Evolutionary conservation across 306 rosid genomes (phyloP), one percentile per base, ranked within the genome.

Genomic region (Echinosophora koreensis): DNA sequence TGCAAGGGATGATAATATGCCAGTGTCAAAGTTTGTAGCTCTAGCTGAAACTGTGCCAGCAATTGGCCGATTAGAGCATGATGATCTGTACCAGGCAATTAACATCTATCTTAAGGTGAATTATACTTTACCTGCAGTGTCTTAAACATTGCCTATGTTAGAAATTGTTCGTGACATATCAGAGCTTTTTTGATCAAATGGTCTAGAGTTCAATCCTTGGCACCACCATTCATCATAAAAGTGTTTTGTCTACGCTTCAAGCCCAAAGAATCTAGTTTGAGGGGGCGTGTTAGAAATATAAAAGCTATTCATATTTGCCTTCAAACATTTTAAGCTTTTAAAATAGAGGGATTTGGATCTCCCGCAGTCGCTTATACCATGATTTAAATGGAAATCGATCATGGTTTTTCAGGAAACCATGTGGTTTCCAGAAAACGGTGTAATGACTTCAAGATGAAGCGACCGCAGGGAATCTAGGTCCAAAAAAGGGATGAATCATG

Each of bases 51-150:
- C 95, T 35, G 82, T 95, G 60, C 97, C 98, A 3, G 97, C 89
- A 71, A 79, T 95, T 69, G 91, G 93, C 16, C 81, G 97, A 66
- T 79, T 78, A 47, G 87, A 85, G 52, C 97, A 95, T 14, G 97
- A 92, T 82, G 91, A 80, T 77, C 83, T 95, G 30, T 95, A 95
- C 91, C 84, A 88, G 71, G 98, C 98, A 58, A 92, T 92, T 64
- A 89, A 89, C 91, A 85, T 88, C 74, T 95, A 85, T 84, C 95
- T 95, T 3, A 92, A 95, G 98, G 98, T 90, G 78, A 81, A 76
- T 63, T 50, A n/a, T 32, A 32, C 8, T 38, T 57, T 32, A 37
- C 61, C 59, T 69, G 52, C 41, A 42, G 0, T 61, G n/a, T 44
- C 75, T 42, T 58, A 16, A 22, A 68, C 37, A 55, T 32, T 67